Conservation (phyloP, 106 monocot genomes). For the Narthecium ossifragum region DNA sequence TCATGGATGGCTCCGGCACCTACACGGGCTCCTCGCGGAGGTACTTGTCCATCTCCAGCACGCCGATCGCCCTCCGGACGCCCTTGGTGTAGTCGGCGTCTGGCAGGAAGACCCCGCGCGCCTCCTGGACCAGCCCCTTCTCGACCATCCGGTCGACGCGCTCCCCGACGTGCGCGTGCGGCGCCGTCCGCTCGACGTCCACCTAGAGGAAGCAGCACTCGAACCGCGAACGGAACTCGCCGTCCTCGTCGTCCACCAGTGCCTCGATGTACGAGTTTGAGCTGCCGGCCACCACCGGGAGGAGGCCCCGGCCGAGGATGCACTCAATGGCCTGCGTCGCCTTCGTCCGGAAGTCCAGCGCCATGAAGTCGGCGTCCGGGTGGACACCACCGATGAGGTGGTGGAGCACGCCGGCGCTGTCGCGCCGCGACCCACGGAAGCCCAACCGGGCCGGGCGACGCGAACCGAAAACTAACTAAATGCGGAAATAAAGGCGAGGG, state of each 20-base stretch:
- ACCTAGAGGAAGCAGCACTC: constrained; percentile 59
- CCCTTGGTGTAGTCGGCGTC: constrained; percentile 28
- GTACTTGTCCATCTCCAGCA: constrained; percentile 40
- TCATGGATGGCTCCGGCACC: no score
- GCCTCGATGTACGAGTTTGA: constrained; percentile 61
- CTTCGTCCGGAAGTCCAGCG: constrained; percentile 27
- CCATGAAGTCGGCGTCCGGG: constrained; percentile 45
- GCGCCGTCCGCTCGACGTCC: constrained; percentile 32
- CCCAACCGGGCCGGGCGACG: no score
- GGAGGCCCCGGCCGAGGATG: constrained; percentile 24
- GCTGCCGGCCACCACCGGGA: constrained; percentile 63
- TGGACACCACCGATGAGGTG: constrained; percentile 48
- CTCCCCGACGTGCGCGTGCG: constrained; percentile 18
- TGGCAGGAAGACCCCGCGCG: constrained; percentile 10
- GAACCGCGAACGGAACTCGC: constrained; percentile 28
- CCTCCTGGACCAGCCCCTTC: constrained; percentile 33
- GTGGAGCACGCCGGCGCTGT: constrained; percentile 51
- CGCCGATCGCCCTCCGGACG: constrained; percentile 29
- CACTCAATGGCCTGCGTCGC: constrained; percentile 13
- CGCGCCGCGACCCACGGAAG: no score
- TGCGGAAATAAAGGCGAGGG: no score
- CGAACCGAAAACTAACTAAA: no score
- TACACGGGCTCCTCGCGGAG: constrained; percentile 21
- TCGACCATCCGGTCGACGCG: constrained; percentile 42
- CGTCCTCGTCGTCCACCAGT: constrained; percentile 28